These are phyloP conservation scores for Podaxis mareebaensis DNA, from an alignment of 768 basidiomycete genomes.

Conservation along the genomic window DNA sequence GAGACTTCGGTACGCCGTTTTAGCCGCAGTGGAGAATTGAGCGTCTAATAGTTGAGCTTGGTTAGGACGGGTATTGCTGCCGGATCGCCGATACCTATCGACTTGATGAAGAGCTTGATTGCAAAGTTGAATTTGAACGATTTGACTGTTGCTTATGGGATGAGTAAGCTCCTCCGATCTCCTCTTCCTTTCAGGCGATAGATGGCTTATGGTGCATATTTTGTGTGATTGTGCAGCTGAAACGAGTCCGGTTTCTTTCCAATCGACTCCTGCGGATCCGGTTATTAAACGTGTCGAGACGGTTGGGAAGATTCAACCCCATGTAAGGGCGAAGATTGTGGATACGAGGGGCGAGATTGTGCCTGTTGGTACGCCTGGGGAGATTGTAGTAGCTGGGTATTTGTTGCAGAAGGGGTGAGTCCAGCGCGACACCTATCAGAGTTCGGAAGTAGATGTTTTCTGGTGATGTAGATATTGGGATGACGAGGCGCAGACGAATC, in stretches of 20 bases:
- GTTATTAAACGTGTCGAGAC: conserved; percentile 79
- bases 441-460: background rate
- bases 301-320: conserved; percentile 74
- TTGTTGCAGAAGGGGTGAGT: conserved; percentile 75
- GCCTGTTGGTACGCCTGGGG: conserved; percentile 74
- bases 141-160: conserved; percentile 80
- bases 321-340: conserved; percentile 75
- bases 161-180: conserved; percentile 56
- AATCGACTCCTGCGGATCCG: conserved; percentile 69
- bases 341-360: conserved; percentile 59
- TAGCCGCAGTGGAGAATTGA: background rate
- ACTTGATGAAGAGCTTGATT: conserved; percentile 75
- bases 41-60: background rate
- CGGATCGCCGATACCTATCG: conserved; percentile 76
- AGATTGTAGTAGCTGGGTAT: conserved; percentile 75
- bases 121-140: conserved; percentile 65
- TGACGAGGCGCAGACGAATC: conserved; percentile 64
- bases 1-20: conserved; percentile 49
- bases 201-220: background rate
- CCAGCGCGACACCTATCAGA: background rate
- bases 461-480: conserved; percentile 64
- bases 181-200: conserved; percentile 3
- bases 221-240: conserved; percentile 48
- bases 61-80: conserved; percentile 80
- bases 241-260: conserved; percentile 85